Evolutionary conservation across 805 yeast species (phyloP).

Genomic region (Saccharomycopsis capsularis): DNA sequence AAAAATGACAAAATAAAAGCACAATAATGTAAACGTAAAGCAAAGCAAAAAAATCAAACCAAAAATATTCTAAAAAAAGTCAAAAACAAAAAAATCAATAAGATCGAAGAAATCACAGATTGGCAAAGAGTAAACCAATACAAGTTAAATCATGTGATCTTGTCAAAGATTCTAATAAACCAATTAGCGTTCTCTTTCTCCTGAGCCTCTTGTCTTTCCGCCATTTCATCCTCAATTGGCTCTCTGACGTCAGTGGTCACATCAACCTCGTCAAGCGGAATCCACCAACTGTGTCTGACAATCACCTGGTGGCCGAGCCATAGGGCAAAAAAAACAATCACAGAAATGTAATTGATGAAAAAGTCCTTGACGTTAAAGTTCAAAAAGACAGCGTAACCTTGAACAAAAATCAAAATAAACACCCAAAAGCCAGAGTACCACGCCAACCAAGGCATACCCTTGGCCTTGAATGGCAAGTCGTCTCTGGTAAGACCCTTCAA

Average conservation of each 20-base stretch:
- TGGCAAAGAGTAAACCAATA: too few relatives aligned
- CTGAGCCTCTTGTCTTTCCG: conserved; percentile 8
- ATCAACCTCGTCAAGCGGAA: conserved; percentile 56
- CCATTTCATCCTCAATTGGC: conserved; percentile 42
- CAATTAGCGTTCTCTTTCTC: background rate
- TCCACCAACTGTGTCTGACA: conserved; percentile 41
- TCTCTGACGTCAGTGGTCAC: conserved; percentile 62
- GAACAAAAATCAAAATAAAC: conserved; percentile 53
- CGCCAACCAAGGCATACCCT: conserved; percentile 60
- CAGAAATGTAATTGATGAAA: conserved; percentile 66
- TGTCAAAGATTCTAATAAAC: background rate
- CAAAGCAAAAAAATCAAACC: too few relatives aligned
- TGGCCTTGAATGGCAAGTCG: conserved; percentile 67
- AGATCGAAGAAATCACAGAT: background rate
- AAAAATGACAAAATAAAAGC: too few relatives aligned
- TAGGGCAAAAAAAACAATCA: conserved; percentile 48
- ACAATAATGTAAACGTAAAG: too few relatives aligned
- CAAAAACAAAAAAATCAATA: too few relatives aligned
- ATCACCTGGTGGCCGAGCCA: conserved; percentile 51
- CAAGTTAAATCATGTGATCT: background rate
- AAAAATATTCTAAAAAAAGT: background rate
- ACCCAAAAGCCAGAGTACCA: conserved; percentile 54
- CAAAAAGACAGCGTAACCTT: conserved; percentile 65
- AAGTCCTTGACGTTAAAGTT: conserved; percentile 46
- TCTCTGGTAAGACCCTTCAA: conserved; percentile 60